Evolutionary conservation across 768 basidiomycete genomes (phyloP), one percentile per base, ranked within the genome.

Genomic region (Leccinellum rugosiceps): DNA sequence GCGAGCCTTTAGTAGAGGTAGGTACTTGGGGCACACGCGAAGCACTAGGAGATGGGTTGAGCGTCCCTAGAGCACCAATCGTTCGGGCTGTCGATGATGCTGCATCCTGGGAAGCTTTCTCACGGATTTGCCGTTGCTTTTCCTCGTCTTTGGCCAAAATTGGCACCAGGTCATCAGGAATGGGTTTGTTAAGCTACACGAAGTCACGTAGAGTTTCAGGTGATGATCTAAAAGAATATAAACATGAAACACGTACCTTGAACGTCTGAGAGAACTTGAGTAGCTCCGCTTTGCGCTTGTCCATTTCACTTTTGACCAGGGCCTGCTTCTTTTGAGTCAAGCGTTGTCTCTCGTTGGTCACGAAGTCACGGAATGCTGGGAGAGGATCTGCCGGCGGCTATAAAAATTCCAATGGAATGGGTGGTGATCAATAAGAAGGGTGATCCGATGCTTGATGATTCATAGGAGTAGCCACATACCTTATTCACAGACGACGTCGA

Each of bases 121-220:
- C 91, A 57, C 80, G 80, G 71, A 97, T 95, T 50, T 77, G 80
- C 58, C 84, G 83, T 66, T 95, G 92, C 75, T 92, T 96, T 52
- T 89, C 88, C 72, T 92, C 92, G 66, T 96, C 92, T 75, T 97
- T 98, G 43, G 96, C 88, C 23, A 98, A 76, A 67, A 98, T 94
- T 3, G 90, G 82, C 17, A 98, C 88, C 52, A 98, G 82, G 68
- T 98, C 96, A 28, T 93, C 91, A 14, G 96, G 95, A 61, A 98
- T 94, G 17, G 92, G 93, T 70, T 94, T 90, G 70, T 95, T 96
- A 50, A 96, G 83, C 92, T 95, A 63, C 13, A 50, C 34, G 25
- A 54, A 47, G 25, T 25, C 31, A 13, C 23, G 46, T 43, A 21
- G 44, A 61, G 4, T 50, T 13, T 50, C 21, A 14, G 8, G 19